Conservation (phyloP, 2,329 filamentous ascomycete species). For the Onygenales sp. region DNA sequence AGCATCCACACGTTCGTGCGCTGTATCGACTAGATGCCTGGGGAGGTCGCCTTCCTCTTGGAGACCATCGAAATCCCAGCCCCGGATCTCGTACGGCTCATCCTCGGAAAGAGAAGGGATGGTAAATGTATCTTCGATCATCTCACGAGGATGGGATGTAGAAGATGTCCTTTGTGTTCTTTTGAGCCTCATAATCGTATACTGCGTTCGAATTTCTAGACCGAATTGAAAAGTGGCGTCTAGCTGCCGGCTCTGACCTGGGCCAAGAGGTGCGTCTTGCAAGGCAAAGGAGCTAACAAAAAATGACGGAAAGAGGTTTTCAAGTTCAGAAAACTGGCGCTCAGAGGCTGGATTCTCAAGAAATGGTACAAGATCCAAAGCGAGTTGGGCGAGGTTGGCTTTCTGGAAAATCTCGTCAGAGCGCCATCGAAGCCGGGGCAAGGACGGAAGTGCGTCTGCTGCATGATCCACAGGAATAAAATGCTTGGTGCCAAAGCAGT, state of each 20-base stretch:
- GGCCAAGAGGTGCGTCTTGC: neutral
- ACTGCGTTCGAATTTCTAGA: conserved; percentile 12
- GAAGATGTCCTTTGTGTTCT: neutral
- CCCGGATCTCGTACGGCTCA: conserved; percentile 2
- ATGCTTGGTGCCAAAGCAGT: conserved; percentile 6
- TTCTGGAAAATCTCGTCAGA: conserved; percentile 7
- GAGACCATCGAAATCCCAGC: conserved; percentile 10
- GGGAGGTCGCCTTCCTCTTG: neutral
- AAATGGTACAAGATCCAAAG: conserved; percentile 7
- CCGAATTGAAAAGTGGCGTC: conserved; percentile 8
- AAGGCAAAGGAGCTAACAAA: conserved; percentile 1
- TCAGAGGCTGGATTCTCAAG: neutral
- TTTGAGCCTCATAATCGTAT: conserved; percentile 5
- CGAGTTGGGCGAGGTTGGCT: conserved; percentile 12
- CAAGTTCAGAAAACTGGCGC: neutral
- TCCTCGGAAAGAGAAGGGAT: neutral
- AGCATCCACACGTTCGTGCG: conserved; percentile 1
- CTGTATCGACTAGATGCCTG: neutral
- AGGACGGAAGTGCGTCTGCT: conserved; percentile 3
- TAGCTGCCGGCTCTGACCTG: neutral
- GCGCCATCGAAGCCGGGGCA: conserved; percentile 4
- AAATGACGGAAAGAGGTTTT: neutral
- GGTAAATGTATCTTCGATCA: conserved; percentile 7
- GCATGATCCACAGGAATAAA: conserved; percentile 6
- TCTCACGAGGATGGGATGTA: neutral